A percentile compares a stretch with the other conserved stretches of the same genome.
These are phyloP conservation scores for Grosmannia clavigera DNA, from an alignment of 2,329 filamentous ascomycete species.

Conservation along the genomic window DNA sequence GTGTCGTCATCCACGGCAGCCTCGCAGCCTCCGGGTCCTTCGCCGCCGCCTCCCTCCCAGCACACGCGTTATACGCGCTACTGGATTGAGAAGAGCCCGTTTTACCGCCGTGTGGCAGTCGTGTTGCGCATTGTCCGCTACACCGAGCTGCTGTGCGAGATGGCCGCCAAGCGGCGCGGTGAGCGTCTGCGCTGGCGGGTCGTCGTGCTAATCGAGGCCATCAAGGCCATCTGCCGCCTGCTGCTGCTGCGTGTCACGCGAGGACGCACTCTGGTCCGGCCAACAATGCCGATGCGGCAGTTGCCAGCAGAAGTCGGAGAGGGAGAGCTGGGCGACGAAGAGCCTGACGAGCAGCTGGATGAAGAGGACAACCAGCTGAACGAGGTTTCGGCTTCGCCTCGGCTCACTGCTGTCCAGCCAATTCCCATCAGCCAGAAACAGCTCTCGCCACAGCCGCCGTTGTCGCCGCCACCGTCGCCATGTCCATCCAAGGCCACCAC, in stretches of 20 bases:
- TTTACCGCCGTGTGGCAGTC: conserved; percentile 73
- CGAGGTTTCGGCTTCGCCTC: neutral
- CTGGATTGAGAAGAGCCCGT: conserved; percentile 48
- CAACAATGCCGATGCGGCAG: conserved; percentile 77
- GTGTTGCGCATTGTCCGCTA: conserved; percentile 85
- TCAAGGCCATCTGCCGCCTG: conserved; percentile 77
- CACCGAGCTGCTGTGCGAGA: conserved; percentile 93
- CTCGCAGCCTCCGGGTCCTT: neutral
- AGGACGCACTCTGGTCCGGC: conserved; percentile 68
- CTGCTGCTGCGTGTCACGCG: conserved; percentile 73
- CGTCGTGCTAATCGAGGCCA: conserved; percentile 68
- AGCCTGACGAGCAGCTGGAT: conserved; percentile 41
- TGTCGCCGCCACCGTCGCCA: conserved; percentile 11
- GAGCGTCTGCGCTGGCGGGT: conserved; percentile 77
- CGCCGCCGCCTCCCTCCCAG: conserved; percentile 14
- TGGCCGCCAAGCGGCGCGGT: conserved; percentile 79
- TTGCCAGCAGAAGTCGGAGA: conserved; percentile 49
- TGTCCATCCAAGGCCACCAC: neutral
- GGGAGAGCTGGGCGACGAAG: conserved; percentile 25
- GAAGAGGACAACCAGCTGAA: conserved; percentile 7
- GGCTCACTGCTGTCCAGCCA: conserved; percentile 15
- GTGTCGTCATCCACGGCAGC: conserved; percentile 24
- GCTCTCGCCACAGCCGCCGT: conserved; percentile 14
- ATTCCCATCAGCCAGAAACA: conserved; percentile 2
- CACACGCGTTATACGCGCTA: conserved; percentile 56